These are phyloP conservation scores for Ophiostoma novo-ulmi DNA, from an alignment of 2,329 filamentous ascomycete species.

Conservation along the genomic window DNA sequence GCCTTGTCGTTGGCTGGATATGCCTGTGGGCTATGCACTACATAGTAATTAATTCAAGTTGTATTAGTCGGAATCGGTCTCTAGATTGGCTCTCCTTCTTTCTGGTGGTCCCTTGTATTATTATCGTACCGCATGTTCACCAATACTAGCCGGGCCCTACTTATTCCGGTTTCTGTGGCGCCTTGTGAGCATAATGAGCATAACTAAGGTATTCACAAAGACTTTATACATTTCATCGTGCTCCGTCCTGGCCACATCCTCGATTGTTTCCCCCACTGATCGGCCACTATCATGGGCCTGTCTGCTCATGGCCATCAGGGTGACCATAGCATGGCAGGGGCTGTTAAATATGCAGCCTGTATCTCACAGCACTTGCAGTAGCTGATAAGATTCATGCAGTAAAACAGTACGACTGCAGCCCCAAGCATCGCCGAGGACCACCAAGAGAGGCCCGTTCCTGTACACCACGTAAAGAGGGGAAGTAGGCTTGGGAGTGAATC, in stretches of 20 bases:
- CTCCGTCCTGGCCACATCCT: neutral
- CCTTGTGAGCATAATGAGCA: too few relatives aligned
- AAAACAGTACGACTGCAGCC: neutral
- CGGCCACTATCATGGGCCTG: slow-evolving; percentile 23
- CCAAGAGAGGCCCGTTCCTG: neutral
- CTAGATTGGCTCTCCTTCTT: neutral
- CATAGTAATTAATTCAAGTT: neutral
- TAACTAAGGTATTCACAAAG: neutral
- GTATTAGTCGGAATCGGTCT: neutral
- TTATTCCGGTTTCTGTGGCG: too few relatives aligned
- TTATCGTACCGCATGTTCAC: too few relatives aligned
- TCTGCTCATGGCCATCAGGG: slow-evolving; percentile 9
- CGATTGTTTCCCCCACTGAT: slow-evolving; percentile 26
- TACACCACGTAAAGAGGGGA: neutral
- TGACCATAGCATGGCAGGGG: neutral
- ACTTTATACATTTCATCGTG: neutral
- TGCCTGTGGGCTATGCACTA: slow-evolving; percentile 12
- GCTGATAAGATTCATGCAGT: neutral
- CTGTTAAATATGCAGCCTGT: neutral
- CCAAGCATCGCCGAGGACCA: neutral
- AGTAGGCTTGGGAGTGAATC: neutral
- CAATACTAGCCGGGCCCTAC: too few relatives aligned
- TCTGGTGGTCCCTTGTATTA: too few relatives aligned
- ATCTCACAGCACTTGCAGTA: neutral
- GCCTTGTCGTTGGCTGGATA: slow-evolving; percentile 33